These are phyloP conservation scores for Colletotrichum camelliae DNA, from an alignment of 2,329 filamentous ascomycete species.

Conservation along the genomic window DNA sequence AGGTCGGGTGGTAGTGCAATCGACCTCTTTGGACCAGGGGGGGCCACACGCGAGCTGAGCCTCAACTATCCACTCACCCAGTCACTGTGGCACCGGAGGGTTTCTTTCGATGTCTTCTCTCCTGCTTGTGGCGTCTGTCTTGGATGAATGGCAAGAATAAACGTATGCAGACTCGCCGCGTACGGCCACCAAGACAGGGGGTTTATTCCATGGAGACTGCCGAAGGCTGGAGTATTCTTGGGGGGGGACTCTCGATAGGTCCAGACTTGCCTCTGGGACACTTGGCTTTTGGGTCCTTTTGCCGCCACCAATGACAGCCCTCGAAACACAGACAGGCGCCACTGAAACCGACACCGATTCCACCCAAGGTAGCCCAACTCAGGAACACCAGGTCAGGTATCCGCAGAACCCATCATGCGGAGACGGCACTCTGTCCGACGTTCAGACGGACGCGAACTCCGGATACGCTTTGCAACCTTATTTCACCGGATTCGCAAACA, in stretches of 20 bases:
- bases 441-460: slow-evolving; percentile 9
- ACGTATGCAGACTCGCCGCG: not conserved
- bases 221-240: slow-evolving; percentile 2
- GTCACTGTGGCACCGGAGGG: not conserved
- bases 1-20: not conserved
- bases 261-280: slow-evolving; percentile 12
- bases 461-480: not conserved
- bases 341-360: slow-evolving; percentile 4
- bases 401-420: not conserved
- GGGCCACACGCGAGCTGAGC: not conserved
- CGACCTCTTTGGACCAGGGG: not conserved
- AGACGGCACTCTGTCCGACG: not conserved
- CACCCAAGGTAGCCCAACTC: not conserved
- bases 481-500: not conserved
- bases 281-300: slow-evolving; percentile 14
- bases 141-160: not conserved
- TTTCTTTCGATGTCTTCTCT: not conserved
- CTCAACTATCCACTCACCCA: not conserved
- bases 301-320: not conserved
- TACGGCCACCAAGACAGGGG: not conserved
- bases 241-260: not conserved
- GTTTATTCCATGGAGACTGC: not conserved
- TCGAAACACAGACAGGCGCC: not conserved
- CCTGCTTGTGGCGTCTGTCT: not conserved
- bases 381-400: not conserved